Base-by-base conservation (phyloP, 2,329 filamentous ascomycete species). In the Dothiorella sarmentorum region DNA sequence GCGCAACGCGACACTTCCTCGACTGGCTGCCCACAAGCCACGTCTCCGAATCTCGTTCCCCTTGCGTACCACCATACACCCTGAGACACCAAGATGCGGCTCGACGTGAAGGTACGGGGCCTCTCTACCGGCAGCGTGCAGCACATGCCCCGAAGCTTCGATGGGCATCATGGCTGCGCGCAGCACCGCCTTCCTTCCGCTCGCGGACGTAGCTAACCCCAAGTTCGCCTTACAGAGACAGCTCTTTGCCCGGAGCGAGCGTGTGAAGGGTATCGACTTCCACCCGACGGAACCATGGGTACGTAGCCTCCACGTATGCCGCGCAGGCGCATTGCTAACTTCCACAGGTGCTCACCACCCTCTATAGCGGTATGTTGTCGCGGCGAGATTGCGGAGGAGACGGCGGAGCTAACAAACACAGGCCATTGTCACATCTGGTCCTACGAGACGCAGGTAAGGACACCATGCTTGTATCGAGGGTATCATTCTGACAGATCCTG, bases 351-450 rank as follows among this genome's bases (percentile, higher is more conserved):
- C 84, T 97, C 70, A 97, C 93, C 29, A 97, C 94, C 22, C 81
- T 99, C 64, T 99, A 99, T 78, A 96, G 90, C 80, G 91, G 89
- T 91, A 85, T 51, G 71, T 62, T 59, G 31, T 58, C 51, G 18
- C 38, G 56, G 24, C 53, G 60, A 31, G 15, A 18, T 18, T 47
- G 58, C 26, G 40, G 29, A 58, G 56, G 13, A 42, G 40, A 45
- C 24, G 22, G 47, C 57, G 42, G 43, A 44, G 63, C 71, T 74
- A 64, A 74, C 64, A n/a, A 61, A 55, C 29, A 33, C 61, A 91
- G 91, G 94, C 75, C 93, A 97, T 80, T 94, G 96, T 73, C 95
- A 97, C 80, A 97, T 99, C 73, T 97, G 94, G 92, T 97, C 93
- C 31, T 96, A 96, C 76, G 93, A 96, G 78, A 95, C 91, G 53